phyloP scores from a whole-genome alignment of 108 stramenopile species.

The Chaetoceros tenuissimus region DNA sequence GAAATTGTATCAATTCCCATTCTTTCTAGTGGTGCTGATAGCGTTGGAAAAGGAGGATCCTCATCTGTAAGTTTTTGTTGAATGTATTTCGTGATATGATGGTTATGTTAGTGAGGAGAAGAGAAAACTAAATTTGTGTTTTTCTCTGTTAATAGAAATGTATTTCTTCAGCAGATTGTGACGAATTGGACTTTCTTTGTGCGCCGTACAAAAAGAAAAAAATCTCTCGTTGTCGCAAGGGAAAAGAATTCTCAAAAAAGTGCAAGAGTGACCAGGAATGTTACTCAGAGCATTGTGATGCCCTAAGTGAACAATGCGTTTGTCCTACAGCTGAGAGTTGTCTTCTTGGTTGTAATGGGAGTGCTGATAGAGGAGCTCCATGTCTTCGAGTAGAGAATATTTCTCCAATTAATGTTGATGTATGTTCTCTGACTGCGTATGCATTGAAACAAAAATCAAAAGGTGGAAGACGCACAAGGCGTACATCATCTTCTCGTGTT shows the following conservation, averaged over 20 bases:
- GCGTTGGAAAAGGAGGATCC: too few relatives aligned
- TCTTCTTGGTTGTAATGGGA: background rate
- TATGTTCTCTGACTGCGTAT: background rate
- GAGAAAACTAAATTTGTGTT: background rate
- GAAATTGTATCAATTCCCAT: background rate
- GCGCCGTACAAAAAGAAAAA: background rate
- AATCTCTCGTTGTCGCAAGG: background rate
- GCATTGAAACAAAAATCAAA: background rate
- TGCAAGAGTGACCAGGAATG: background rate
- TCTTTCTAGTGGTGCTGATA: background rate
- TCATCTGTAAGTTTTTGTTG: slow-evolving; percentile 1
- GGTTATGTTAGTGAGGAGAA: background rate
- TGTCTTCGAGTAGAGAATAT: background rate
- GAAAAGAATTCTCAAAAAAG: background rate
- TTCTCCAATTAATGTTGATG: background rate
- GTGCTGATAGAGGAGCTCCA: background rate
- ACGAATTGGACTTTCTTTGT: background rate
- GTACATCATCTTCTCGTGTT: background rate
- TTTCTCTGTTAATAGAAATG: background rate
- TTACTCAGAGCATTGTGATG: background rate
- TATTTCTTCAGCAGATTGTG: background rate
- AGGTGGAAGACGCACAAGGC: background rate
- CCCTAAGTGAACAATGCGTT: background rate
- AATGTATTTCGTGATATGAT: background rate
- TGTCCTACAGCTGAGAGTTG: background rate